Base-by-base conservation (phyloP, 306 rosid species). In the Vigna hirtella region DNA sequence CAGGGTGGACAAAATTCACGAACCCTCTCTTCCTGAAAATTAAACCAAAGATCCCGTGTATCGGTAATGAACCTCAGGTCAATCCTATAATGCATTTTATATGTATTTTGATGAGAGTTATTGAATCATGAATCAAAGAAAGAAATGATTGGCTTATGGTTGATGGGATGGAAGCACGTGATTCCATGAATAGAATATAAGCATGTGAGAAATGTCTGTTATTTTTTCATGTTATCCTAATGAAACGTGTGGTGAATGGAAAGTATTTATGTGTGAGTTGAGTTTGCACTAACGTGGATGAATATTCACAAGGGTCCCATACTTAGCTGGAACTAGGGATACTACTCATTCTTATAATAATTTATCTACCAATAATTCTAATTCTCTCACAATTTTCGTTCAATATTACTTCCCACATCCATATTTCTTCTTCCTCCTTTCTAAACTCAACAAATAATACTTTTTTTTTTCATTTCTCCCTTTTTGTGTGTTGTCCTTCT, bases 271-370 rank as follows among this genome's bases (percentile, higher is more conserved):
- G 30, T 28, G 4, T 30, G 32, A 3, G 32, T 3, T 40, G 15
- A 14, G 50, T 40, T 34, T 40, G 49, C 47, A 49, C 5, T n/a
- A 32, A 22, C 45, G 32, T 70, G 75, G 32, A 71, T 52, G 48
- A 65, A 32, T 34, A 11, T 32, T 6, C 11, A 75, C 3, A 48
- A 62, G 61, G 70, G 79, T 48, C 78, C 78, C 78, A 74, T 16
- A 9, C 45, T 73, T 38, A 40, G 78, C 68, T 73, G 51, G 79
- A 74, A 74, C 38, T 45, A 16, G 14, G 9, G 7, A 43, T 59
- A 30, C 9, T 47, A 58, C 58, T 73, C 2, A 73, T 24, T 58
- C 77, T n/a, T 73, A 28, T 22, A 16, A 8, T 34, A 28, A 24
- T 13, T 38, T 62, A 28, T 61, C 43, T 9, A 2, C 12, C 32